Base-by-base conservation (phyloP, 768 basidiomycete species). In the Auricularia cornea region DNA sequence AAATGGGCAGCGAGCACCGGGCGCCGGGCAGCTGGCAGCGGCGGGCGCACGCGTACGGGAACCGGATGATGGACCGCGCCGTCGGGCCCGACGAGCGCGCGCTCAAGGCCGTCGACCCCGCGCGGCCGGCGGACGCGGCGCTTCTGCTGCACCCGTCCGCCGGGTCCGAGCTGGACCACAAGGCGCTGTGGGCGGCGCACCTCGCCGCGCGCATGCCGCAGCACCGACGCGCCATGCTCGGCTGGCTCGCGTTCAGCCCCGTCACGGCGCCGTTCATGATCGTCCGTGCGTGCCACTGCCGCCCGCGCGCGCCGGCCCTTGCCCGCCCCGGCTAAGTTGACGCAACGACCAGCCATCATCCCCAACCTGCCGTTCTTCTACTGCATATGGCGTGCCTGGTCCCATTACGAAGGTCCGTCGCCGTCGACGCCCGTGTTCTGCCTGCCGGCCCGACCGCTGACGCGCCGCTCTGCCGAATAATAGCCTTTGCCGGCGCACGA, bases 331-430 rank as follows among this genome's bases (percentile, higher is more conserved):
- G 57, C 20, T 61, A 6, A 31, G 28, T 40, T 48, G 60, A 51
- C 16, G n/a, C 18, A 38, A 51, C 29, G 12, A 31, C 20, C 63
- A 92, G 90, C 90, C 29, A 70, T 92, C 52, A 84, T 92, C 73
- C 91, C 90, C 32, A 93, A 93, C 71, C 73, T 93, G 26, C 90
- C 90, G 0, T 87, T 93, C 72, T 90, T 93, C 77, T 93, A 89
- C 74, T 91, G 89, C 68, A 82, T 79, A 11, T 93, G 90, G 90
- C 80, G 90, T 52, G 85, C 89, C 51, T 93, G 90, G 90, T 87
- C 86, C 44, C 90, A 93, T 73, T 92, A 87, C 60, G 44, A 48
- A 20, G 44, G 16, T 48, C 5, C 10, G 23, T 48, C 38, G 18
- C 38, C 38, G 8, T 18, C 38, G 18, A 18, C 38, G 8, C 38